Conservation (phyloP, 2,329 filamentous ascomycete species). For the Aspergillus chevalieri region DNA sequence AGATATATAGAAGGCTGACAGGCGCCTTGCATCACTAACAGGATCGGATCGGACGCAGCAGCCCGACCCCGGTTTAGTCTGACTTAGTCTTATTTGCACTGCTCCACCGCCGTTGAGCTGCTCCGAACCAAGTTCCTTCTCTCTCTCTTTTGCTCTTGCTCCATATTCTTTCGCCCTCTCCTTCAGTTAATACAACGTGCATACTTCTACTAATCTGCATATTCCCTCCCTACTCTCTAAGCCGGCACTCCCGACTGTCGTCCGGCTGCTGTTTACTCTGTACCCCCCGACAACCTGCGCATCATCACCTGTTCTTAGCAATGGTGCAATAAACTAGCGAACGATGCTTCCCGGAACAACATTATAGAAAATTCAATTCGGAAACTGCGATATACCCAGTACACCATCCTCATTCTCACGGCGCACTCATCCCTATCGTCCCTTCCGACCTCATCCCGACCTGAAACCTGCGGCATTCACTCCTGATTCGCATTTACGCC, state of each 20-base stretch:
- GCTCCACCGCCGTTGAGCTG: no score
- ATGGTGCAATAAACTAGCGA: conserved; percentile 25
- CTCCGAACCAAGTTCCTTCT: neutral
- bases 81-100: no score
- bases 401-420: neutral
- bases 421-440: neutral
- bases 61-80: no score
- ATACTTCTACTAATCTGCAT: neutral
- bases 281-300: conserved; percentile 6
- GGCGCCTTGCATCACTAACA: no score
- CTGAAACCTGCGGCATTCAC: conserved; percentile 1
- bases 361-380: conserved; percentile 16
- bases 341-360: conserved; percentile 16
- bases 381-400: conserved; percentile 8
- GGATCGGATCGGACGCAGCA: no score
- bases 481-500: conserved; percentile 9
- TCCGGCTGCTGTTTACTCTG: neutral
- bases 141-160: no score
- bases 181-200: neutral
- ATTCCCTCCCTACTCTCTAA: neutral
- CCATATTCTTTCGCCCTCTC: neutral
- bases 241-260: neutral
- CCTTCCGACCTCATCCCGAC: neutral
- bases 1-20: no score
- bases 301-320: conserved; percentile 12